Base-by-base conservation (phyloP, 2,329 filamentous ascomycete species). In the Colletotrichum kahawae region DNA sequence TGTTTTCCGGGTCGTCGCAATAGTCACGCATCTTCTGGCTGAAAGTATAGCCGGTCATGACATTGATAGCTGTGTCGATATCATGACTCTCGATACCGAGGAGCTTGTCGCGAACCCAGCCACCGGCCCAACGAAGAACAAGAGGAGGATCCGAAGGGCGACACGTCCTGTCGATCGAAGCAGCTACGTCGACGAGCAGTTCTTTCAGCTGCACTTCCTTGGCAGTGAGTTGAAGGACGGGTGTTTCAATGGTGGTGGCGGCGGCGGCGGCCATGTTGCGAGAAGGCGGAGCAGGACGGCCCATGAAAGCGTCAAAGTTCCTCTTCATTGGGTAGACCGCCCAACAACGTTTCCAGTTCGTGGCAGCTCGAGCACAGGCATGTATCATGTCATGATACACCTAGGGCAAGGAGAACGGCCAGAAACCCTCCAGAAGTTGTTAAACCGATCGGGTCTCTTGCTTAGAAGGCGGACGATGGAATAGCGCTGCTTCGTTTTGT, bases 31-130 rank as follows among this genome's bases (percentile, higher is more conserved):
- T 88, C 78, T 90, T 89, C 65, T 90, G 83, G n/a, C 92, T 93
- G 81, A 97, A 97, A 14, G 92, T 87, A 79, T 92, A 92, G 67
- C 95, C 95, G 0, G 95, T 97, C 94, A 97, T 95, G 78, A 90
- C 90, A 85, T 95, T 96, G 87, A 97, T 95, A 68, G 94, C 94
- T 9, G 95, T 93, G 82, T 97, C 95, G 77, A 97, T 96, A 81
- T 97, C 95, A 81, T 96, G 90, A 80, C 93, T 95, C 74, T 88
- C 88, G 14, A 92, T 88, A 24, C 92, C 91, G 5, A 97, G 89
- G 4, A 97, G 89, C 85, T 95, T 96, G 86, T 97, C 95, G 54
- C 95, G 93, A 13, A 97, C 95, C 95, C 95, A 97, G 31, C 95
- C 95, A 74, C 95, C 95, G 1, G 95, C 95, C 90, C 94, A 96